These are phyloP conservation scores for Russula compacta DNA, from an alignment of 768 basidiomycete genomes.

Conservation along the genomic window DNA sequence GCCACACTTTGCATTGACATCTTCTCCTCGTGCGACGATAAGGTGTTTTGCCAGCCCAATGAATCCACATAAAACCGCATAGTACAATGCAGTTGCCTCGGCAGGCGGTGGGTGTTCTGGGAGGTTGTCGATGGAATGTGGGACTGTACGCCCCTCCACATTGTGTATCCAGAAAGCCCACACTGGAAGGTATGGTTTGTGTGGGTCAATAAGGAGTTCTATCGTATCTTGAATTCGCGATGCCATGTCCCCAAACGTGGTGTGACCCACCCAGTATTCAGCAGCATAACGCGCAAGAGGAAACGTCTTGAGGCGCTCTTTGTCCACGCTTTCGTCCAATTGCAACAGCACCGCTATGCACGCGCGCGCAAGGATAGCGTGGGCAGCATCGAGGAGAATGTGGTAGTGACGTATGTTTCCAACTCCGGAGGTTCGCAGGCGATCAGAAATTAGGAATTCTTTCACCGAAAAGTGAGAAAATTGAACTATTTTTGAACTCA, in stretches of 20 bases:
- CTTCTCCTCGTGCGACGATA: neutral
- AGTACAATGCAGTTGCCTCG: neutral
- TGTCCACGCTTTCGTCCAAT: neutral
- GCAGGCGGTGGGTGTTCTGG: neutral
- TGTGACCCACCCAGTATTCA: neutral
- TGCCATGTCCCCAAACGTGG: neutral
- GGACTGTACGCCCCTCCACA: neutral
- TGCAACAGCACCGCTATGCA: neutral
- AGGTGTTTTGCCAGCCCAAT: neutral
- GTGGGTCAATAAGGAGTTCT: neutral
- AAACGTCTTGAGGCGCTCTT: neutral
- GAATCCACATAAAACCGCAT: neutral
- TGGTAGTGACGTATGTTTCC: neutral
- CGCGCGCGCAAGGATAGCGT: neutral
- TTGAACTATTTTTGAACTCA: neutral
- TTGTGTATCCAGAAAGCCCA: neutral
- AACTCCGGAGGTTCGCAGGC: neutral
- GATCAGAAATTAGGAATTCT: neutral
- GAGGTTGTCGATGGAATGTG: neutral
- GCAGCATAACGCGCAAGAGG: neutral
- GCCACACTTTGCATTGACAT: neutral
- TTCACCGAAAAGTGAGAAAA: neutral
- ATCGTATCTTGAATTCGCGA: neutral
- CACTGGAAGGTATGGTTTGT: neutral
- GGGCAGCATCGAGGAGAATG: neutral